Conservation (phyloP, 208 protist species). For the Crithidia acanthocephali region DNA sequence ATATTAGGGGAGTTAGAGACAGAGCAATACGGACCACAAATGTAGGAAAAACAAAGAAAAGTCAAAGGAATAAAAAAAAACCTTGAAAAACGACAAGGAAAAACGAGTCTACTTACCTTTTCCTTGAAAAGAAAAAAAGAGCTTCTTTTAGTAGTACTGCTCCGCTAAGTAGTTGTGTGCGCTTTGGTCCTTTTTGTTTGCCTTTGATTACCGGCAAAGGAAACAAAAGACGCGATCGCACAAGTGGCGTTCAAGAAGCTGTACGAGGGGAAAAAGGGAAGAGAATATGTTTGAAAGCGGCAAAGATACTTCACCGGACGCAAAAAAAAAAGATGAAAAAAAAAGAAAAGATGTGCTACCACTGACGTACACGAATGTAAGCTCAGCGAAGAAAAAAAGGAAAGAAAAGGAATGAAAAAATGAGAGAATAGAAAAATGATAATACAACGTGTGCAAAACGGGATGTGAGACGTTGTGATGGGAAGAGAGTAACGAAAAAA, state of each 20-base stretch:
- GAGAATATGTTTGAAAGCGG: neutral
- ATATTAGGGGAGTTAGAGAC: too few species aligned
- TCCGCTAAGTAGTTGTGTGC: neutral
- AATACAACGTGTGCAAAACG: neutral
- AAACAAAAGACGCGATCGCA: neutral
- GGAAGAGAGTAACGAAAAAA: neutral
- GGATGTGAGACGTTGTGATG: neutral
- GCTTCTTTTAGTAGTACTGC: too few species aligned
- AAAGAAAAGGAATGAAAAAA: neutral
- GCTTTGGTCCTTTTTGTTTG: neutral
- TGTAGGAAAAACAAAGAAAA: too few species aligned
- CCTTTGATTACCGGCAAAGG: constrained; percentile 16
- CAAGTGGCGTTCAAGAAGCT: neutral
- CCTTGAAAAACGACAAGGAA: neutral
- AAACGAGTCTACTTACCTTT: neutral
- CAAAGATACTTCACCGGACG: neutral
- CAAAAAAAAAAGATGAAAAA: neutral
- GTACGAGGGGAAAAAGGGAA: neutral
- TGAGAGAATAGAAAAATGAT: constrained; percentile 2
- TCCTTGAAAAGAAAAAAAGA: too few species aligned
- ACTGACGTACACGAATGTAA: too few species aligned
- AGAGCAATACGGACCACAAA: too few species aligned
- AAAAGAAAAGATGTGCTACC: too few species aligned
- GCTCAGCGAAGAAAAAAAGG: too few species aligned
- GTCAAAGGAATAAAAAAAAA: neutral